These are phyloP conservation scores for Daldinia sp. DNA, from an alignment of 2,329 filamentous ascomycete genomes.

Conservation along the genomic window DNA sequence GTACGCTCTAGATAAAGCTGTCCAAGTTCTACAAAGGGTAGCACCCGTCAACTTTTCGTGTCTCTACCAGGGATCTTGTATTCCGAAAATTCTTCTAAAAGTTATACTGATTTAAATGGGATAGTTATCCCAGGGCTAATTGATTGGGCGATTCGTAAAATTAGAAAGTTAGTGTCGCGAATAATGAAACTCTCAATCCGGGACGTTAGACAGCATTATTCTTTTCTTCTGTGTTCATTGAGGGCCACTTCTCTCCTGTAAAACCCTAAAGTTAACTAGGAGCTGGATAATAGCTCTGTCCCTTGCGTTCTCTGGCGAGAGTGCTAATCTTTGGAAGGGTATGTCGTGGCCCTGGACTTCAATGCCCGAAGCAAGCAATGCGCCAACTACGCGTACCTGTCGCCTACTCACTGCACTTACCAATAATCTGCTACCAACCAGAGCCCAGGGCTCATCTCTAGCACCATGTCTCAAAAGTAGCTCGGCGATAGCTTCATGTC, in stretches of 20 bases:
- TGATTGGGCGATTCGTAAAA: background rate
- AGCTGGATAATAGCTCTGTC: background rate
- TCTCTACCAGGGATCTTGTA: background rate
- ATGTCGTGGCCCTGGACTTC: background rate
- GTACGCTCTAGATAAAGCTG: background rate
- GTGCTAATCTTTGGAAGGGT: background rate
- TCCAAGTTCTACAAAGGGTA: background rate
- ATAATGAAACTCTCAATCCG: background rate
- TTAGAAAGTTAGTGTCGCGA: background rate
- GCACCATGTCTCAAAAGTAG: background rate
- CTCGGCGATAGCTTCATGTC: background rate
- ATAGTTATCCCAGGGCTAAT: background rate
- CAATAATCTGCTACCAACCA: background rate
- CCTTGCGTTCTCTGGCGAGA: background rate
- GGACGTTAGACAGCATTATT: no score
- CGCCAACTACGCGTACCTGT: background rate
- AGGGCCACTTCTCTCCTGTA: background rate
- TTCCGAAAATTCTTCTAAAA: no score
- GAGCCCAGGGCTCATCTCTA: background rate
- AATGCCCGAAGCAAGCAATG: conserved; percentile 1
- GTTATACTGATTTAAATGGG: no score
- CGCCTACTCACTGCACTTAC: background rate
- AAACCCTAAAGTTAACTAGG: background rate
- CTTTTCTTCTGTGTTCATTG: background rate
- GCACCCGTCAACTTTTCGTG: no score